Conservation (phyloP, 2,329 filamentous ascomycete genomes). For the Aphanoascus verrucosus region DNA sequence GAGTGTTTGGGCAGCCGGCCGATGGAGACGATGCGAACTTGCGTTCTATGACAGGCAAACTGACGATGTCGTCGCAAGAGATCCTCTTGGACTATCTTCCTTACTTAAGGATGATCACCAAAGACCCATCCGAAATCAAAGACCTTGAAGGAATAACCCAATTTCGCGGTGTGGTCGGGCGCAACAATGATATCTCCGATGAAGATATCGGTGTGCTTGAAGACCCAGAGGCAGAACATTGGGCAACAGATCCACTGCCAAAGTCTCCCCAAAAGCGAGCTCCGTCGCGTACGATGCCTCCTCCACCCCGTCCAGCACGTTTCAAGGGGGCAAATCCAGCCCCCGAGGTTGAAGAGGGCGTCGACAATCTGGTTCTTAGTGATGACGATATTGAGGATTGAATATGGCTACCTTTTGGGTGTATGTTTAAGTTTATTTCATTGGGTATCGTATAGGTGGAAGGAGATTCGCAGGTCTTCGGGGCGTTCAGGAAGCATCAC, state of each 20-base stretch:
- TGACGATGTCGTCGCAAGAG: conserved; percentile 30
- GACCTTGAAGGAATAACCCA: conserved; percentile 59
- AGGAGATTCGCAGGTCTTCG: too few species aligned
- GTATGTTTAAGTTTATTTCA: not conserved
- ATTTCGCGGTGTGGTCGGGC: conserved; percentile 50
- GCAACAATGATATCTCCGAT: conserved; percentile 35
- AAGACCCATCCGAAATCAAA: conserved; percentile 32
- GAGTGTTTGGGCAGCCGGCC: not conserved
- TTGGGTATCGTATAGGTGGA: not conserved
- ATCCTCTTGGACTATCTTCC: conserved; percentile 69
- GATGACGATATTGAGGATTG: conserved; percentile 75
- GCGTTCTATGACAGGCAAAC: conserved; percentile 12
- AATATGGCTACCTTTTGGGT: not conserved
- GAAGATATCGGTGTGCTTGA: conserved; percentile 28
- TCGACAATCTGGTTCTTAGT: conserved; percentile 60
- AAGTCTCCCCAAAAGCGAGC: conserved; percentile 9
- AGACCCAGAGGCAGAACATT: conserved; percentile 25
- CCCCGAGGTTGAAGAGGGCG: conserved; percentile 36
- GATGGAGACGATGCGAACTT: conserved; percentile 3
- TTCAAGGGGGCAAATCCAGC: conserved; percentile 20
- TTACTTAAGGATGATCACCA: conserved; percentile 61
- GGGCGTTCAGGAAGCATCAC: too few species aligned
- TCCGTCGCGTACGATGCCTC: conserved; percentile 14
- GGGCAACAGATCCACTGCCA: conserved; percentile 21
- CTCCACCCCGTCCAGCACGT: conserved; percentile 19